Evolutionary conservation across 2,329 filamentous ascomycete species (phyloP), one percentile per base, ranked within the genome.

Genomic region (Fusarium albosuccineum): DNA sequence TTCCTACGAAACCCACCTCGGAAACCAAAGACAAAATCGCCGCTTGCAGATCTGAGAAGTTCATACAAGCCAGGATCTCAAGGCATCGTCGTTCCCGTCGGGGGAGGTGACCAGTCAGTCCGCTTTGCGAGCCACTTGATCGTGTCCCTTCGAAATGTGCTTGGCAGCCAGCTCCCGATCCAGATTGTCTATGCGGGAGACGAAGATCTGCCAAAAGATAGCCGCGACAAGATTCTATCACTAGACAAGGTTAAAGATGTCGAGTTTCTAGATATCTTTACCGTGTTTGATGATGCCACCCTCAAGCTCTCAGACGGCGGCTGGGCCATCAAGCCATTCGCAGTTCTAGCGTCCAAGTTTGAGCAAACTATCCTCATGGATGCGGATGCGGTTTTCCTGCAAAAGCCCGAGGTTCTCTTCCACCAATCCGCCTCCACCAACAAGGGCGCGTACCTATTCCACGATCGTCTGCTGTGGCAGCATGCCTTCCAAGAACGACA

Each of bases 241-340:
- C 49, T 72, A 0, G 62, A 69, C 3, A 66, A 67, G 0, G 53
- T 52, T 3, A 50, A 13, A 2, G 51, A 70, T 2, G 45, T 78
- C 2, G 68, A 73, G 11, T 79, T 79, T 22, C 33, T 79, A 8
- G 73, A 80, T 51, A 68, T 80, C 5, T 50, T 73, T 9, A 62
- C 62, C 0, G 70, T 79, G 1, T 78, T 80, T 49, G 70, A 78
- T 27, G 75, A 80, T 34, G 33, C 53, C 0, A 73, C 71, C 3
- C 30, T 78, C 41, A 67, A 70, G 6, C 69, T 79, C 2, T 53
- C 60, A n/a, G 59, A 72, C 1, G 74, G 73, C 1, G 73, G 73
- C 2, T 81, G 79, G 77, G 79, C 80, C 9, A 76, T 80, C 55
- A 81, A 82, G 53, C 65, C 76, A 1, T 82, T 82, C 50, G 80